Evolutionary conservation across 495 filamentous ascomycete species (phyloP).

Genomic region (Neurospora sp.): DNA sequence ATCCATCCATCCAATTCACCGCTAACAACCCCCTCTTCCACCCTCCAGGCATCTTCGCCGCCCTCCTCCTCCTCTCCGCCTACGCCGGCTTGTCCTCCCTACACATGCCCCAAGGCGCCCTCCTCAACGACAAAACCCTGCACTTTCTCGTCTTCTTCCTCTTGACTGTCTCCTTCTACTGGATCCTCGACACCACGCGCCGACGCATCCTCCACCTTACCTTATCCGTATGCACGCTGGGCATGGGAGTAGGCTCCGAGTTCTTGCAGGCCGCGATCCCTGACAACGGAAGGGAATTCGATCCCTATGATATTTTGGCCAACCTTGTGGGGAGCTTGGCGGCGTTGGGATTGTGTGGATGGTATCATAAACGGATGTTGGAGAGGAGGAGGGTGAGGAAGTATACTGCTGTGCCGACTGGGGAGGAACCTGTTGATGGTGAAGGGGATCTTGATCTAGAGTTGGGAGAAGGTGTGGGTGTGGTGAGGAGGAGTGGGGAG

Average conservation of each 20-base stretch:
- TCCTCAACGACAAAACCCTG: constrained; percentile 77
- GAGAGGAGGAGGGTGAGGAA: constrained; percentile 72
- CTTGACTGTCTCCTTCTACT: constrained; percentile 86
- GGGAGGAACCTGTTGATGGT: constrained; percentile 32
- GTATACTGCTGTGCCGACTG: constrained; percentile 50
- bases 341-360: constrained; percentile 63
- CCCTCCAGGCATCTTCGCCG: constrained; percentile 58
- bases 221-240: constrained; percentile 63
- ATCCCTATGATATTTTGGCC: constrained; percentile 74
- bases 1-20: not conserved
- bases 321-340: constrained; percentile 71
- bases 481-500: constrained; percentile 9
- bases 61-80: constrained; percentile 62
- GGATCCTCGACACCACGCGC: constrained; percentile 85
- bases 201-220: constrained; percentile 77
- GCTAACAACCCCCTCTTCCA: constrained; percentile 1
- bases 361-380: constrained; percentile 94
- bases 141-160: constrained; percentile 86
- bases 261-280: constrained; percentile 71
- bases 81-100: constrained; percentile 66
- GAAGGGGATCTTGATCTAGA: constrained; percentile 45
- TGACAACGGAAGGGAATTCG: constrained; percentile 66
- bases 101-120: constrained; percentile 37
- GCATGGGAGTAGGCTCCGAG: constrained; percentile 74
- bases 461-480: constrained; percentile 41